Evolutionary conservation across 768 basidiomycete species (phyloP).

Genomic region (Pluteus cervinus): DNA sequence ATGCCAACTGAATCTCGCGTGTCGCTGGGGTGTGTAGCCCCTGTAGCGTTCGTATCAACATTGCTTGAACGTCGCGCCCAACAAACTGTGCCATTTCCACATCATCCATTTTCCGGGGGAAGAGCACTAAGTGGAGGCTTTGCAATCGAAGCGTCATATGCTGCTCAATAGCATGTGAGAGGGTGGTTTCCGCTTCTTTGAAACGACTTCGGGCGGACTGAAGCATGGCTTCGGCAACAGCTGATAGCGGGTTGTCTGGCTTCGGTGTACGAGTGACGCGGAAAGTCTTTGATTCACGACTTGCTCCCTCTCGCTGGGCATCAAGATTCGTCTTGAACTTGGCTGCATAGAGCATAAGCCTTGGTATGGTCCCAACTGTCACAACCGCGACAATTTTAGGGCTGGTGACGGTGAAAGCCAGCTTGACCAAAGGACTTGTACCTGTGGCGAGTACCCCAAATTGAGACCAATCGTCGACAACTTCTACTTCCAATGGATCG

Average conservation of each 20-base stretch:
- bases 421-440: conserved; percentile 47
- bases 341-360: conserved; percentile 64
- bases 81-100: conserved; percentile 72
- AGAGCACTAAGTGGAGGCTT: conserved; percentile 62
- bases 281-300: conserved; percentile 74
- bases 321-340: conserved; percentile 73
- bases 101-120: conserved; percentile 77
- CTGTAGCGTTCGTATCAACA: conserved; percentile 57
- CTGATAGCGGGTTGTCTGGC: conserved; percentile 75
- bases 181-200: conserved; percentile 55
- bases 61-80: conserved; percentile 62
- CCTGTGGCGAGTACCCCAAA: conserved; percentile 31
- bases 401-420: conserved; percentile 74
- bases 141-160: conserved; percentile 68
- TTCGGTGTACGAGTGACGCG: conserved; percentile 63
- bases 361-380: conserved; percentile 73
- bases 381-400: conserved; percentile 60
- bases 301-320: conserved; percentile 69
- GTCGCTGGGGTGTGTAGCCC: conserved; percentile 42
- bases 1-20: conserved; percentile 66
- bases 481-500: conserved; percentile 68
- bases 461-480: conserved; percentile 79
- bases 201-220: conserved; percentile 66
- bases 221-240: conserved; percentile 83
- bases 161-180: conserved; percentile 62